Percentiles rank a stretch among this genome's conserved stretches.
phyloP scores from a whole-genome alignment of 352 stramenopile species.

The Pythium periplocum region DNA sequence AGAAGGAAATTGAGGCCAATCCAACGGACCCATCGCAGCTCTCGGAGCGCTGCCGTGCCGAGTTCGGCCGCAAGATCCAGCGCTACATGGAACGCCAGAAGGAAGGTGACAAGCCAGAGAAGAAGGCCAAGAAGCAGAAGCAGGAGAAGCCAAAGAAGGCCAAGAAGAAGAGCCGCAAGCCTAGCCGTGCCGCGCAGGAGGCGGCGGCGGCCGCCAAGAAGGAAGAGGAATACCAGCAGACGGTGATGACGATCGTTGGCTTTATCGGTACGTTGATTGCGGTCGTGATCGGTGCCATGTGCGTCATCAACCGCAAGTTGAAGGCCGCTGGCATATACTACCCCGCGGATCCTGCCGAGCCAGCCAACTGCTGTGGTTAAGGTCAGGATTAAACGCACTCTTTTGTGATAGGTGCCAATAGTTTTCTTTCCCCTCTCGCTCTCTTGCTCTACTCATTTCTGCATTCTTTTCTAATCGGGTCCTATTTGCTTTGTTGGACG shows the following conservation, averaged over 20 bases:
- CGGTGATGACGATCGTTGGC: slow-evolving; percentile 59
- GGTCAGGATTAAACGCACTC: no score
- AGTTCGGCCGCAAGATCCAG: slow-evolving; percentile 53
- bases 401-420: no score
- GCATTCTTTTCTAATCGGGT: no score
- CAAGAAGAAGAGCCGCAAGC: slow-evolving; percentile 24
- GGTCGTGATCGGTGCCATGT: slow-evolving; percentile 44
- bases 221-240: slow-evolving; percentile 59
- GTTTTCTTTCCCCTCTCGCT: no score
- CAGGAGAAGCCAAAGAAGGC: slow-evolving; percentile 45
- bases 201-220: slow-evolving; percentile 55
- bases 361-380: slow-evolving; percentile 45
- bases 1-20: slow-evolving; percentile 69
- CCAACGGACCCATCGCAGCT: slow-evolving; percentile 50
- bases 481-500: no score
- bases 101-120: slow-evolving; percentile 15
- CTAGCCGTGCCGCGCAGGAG: slow-evolving; percentile 38
- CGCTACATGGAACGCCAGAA: slow-evolving; percentile 51
- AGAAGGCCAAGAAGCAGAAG: slow-evolving; percentile 25
- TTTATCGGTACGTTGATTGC: slow-evolving; percentile 68
- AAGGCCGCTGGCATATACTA: slow-evolving; percentile 80
- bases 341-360: slow-evolving; percentile 42
- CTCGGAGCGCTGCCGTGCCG: slow-evolving; percentile 55
- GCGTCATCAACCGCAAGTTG: slow-evolving; percentile 81
- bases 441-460: no score